Evolutionary conservation across 225 moss, liverwort and hornwort species (phyloP), one percentile per base, ranked within the genome.

Genomic region (Polytrichum formosum): DNA sequence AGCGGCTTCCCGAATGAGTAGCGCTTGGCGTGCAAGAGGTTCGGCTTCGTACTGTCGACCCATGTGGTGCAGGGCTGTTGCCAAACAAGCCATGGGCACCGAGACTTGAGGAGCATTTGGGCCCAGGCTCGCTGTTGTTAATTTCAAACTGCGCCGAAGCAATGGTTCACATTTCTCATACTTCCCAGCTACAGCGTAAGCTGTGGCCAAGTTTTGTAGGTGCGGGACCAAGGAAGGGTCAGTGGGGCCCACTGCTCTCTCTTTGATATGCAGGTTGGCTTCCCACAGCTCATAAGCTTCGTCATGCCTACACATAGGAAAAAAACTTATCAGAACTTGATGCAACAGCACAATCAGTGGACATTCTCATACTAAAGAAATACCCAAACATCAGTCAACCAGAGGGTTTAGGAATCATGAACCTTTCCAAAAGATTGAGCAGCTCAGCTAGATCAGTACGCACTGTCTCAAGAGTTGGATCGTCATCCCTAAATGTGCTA

Each of bases 361-460:
- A 58, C 2, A 21, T 20, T 20, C 20, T 6, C 0, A 58, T 2
- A 21, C 9, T 21, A 1, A 58, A n/a, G 21, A 58, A 22, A 58
- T 58, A 58, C 23, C 58, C 9, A 46, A 46, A 46, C 46, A 16
- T 23, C 54, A 63, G 26, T 1, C 18, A 7, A 67, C 13, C 17
- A 70, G 31, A 4, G 16, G 46, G 13, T 13, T 46, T 13, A 46
- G 46, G 46, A 46, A 46, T 71, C 28, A 26, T n/a, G 28, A 74
- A 94, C 94, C 94, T 88, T 78, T 81, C 84, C 31, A 92, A 73
- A 55, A 78, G 67, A 67, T 92, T 89, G 5, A 95, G 85, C 68
- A 95, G 65, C 81, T 95, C 94, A 59, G 94, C 92, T 66, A 95
- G 69, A 86, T 95, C 94, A 37, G 90, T 92, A 22, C 94, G 88